Base-by-base conservation (phyloP, 2,329 filamentous ascomycete species). In the Penicillium sumatraense region DNA sequence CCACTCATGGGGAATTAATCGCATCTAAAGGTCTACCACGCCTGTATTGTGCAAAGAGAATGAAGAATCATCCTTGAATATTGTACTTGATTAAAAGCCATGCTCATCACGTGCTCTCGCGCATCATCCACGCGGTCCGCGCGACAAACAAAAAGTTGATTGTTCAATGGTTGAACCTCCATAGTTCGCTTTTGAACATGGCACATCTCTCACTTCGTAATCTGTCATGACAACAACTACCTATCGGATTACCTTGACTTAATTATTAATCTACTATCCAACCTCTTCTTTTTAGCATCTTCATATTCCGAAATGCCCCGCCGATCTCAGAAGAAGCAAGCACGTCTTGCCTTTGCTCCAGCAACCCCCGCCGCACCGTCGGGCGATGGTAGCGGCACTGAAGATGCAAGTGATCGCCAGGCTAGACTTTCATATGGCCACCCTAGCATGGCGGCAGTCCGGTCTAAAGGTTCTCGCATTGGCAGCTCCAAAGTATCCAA, bases 321-420 rank as follows among this genome's bases (percentile, higher is more conserved):
- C 62, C 69, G 62, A 49, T 59, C 63, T 41, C 59, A 60, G 41
- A 72, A 71, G 59, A 74, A 74, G 61, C 77, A 80, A 63, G 75
- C 76, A 48, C 75, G 73, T 45, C 70, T 80, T 35, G 61, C 73
- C n/a, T 79, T 79, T 59, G 69, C 73, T 10, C 65, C 77, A 20
- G 51, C 14, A 11, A 26, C 72, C 13, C 55, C 68, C 27, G 66
- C 71, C 11, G 59, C 69, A 1, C 66, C 52, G 9, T n/a, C 57
- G 5, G 44, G 21, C 2, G 38, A 54, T 14, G 63, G 59, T 9
- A 58, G 60, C 14, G 59, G 61, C 2, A 61, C 61, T 3, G 59
- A 66, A 5, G 59, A 61, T 3, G 56, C 63, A 14, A 56, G 57
- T 36, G 67, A 69, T 38, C 67, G 68, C 44, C 61, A 69, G 23